Evolutionary conservation across 768 basidiomycete genomes (phyloP).

Genomic region (Trametes meyenii): DNA sequence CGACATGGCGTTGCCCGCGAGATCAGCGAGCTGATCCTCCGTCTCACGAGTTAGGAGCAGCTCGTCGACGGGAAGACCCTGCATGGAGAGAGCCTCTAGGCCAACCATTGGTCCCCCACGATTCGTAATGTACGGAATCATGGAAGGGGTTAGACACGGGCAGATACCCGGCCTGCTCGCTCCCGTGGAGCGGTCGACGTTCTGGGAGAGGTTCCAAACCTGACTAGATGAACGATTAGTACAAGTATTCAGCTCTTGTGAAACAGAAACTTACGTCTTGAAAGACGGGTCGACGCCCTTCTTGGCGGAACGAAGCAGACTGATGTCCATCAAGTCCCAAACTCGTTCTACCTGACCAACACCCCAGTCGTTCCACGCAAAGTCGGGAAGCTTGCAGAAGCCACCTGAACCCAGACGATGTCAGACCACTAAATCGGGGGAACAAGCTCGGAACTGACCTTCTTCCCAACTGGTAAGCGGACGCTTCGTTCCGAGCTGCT

Average conservation of each 20-base stretch:
- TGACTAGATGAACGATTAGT: constrained; percentile 45
- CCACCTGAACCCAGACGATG: constrained; percentile 52
- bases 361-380: constrained; percentile 94
- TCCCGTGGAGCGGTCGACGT: constrained; percentile 90
- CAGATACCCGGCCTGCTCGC: constrained; percentile 82
- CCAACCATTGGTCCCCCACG: constrained; percentile 97
- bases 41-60: constrained; percentile 90
- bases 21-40: constrained; percentile 90
- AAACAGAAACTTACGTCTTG: constrained; percentile 68
- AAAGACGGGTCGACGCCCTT: constrained; percentile 83
- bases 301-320: constrained; percentile 76
- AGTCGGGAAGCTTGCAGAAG: constrained; percentile 82
- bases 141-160: constrained; percentile 91
- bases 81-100: constrained; percentile 89
- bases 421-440: too few species aligned
- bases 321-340: constrained; percentile 95
- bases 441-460: constrained; percentile 45
- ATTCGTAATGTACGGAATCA: constrained; percentile 96
- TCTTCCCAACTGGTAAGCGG: constrained; percentile 94
- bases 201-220: constrained; percentile 97
- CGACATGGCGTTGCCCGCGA: constrained; percentile 98
- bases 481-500: constrained; percentile 77
- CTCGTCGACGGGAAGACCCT: constrained; percentile 92
- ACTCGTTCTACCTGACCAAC: constrained; percentile 92
- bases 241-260: neutral